These are phyloP conservation scores for Ceratobasidium sp. DNA, from an alignment of 1,284 basidiomycete genomes.

Conservation along the genomic window DNA sequence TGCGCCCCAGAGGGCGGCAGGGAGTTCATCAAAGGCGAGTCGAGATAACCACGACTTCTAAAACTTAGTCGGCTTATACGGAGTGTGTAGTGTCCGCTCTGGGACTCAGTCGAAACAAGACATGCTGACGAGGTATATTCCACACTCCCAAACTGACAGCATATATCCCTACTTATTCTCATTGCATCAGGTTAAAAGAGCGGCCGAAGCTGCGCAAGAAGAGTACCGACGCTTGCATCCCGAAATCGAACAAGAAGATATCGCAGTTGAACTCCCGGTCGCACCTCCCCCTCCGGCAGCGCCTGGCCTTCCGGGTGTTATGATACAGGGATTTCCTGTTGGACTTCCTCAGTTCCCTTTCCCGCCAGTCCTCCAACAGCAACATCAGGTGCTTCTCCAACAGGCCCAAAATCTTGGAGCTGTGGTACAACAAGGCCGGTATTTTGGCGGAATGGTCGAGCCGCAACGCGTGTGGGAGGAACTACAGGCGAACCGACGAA, in stretches of 20 bases:
- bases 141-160: background rate
- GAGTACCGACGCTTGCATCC: conserved; percentile 65
- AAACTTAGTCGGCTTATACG: background rate
- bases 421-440: background rate
- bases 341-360: background rate
- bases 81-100: conserved; percentile 63
- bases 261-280: conserved; percentile 64
- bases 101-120: conserved; percentile 71
- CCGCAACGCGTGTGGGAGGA: background rate
- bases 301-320: background rate
- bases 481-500: background rate
- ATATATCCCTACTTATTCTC: background rate
- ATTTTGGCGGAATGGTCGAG: background rate
- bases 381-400: background rate
- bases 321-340: background rate
- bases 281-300: conserved; percentile 43
- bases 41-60: background rate
- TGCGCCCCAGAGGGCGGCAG: conserved; percentile 48
- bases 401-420: background rate
- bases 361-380: background rate
- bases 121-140: conserved; percentile 67
- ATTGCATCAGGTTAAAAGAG: conserved; percentile 72
- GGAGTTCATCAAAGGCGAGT: conserved; percentile 30
- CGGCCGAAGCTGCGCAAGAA: conserved; percentile 68
- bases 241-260: conserved; percentile 60